Base-by-base conservation (phyloP, 2,329 filamentous ascomycete species). In the Aureobasidium pullulans region DNA sequence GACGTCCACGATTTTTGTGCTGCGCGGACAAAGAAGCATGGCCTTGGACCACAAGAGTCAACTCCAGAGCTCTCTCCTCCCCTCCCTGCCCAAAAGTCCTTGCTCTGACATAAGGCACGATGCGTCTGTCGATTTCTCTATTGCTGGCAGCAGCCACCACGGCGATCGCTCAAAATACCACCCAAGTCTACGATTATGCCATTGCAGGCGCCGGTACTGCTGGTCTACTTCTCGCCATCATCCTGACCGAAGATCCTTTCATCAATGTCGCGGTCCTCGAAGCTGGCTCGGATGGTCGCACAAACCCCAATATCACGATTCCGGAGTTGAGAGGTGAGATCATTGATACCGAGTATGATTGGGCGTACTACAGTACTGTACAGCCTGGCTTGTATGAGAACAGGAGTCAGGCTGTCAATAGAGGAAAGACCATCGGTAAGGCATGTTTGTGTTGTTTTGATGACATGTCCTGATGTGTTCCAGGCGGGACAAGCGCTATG, bases 311-410 rank as follows among this genome's bases (percentile, higher is more conserved):
- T 32, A 57, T 62, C 31, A 62, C 49, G 7, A 57, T 50, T 13
- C 61, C 61, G 3, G 42, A 60, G 32, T 48, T 48, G 32, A 50
- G 61, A 37, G 61, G 61, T 13, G 53, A 46, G 1, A 60, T 60
- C 11, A 66, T 64, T 44, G 64, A 66, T 47, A 62, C 64, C 19
- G 63, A 66, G 15, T 66, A 66, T 52, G 65, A 66, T 46, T 65
- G 65, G 65, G 50, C 44, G 15, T 64, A 64, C 54, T 65, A 64
- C 60, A 65, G 64, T 15, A 63, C 64, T 44, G 62, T 64, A 29
- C 65, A 66, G 23, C 52, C 52, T 19, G 52, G 52, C 15, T 29
- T 57, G 10, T 57, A 36, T n/a, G 16, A 46, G 29, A 57, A 57
- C 29, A 32, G 52, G 29, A 44, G 40, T 57, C 52, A 57, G 9